Conservation (phyloP, 2,329 filamentous ascomycete genomes). For the Hymenoscyphus albidus region DNA sequence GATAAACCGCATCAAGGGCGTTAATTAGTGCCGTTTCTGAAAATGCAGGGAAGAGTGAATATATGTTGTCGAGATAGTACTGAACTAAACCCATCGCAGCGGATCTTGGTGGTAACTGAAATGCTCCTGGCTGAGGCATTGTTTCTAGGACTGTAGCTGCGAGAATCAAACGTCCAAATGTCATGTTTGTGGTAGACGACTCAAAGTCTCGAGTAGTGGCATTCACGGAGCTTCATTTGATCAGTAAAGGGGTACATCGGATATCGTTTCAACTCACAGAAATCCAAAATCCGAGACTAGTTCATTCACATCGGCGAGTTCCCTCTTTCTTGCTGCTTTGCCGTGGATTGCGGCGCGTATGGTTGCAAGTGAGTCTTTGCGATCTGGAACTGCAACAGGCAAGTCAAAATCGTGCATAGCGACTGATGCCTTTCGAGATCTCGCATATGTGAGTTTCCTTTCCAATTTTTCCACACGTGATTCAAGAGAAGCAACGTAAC, state of each 20-base stretch:
- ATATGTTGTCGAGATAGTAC: slow-evolving; percentile 81
- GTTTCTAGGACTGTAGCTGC: slow-evolving; percentile 75
- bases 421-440: slow-evolving; percentile 67
- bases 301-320: slow-evolving; percentile 85
- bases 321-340: slow-evolving; percentile 60
- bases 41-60: slow-evolving; percentile 76
- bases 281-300: slow-evolving; percentile 92
- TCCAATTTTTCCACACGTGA: slow-evolving; percentile 85
- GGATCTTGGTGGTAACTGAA: slow-evolving; percentile 67
- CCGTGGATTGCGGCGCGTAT: slow-evolving; percentile 62
- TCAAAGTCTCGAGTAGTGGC: slow-evolving; percentile 93
- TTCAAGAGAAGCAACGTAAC: slow-evolving; percentile 94
- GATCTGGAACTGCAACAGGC: slow-evolving; percentile 46
- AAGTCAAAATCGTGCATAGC: slow-evolving; percentile 59
- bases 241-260: slow-evolving; percentile 7
- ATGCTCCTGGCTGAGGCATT: slow-evolving; percentile 58
- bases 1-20: slow-evolving; percentile 78
- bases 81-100: slow-evolving; percentile 67
- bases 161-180: slow-evolving; percentile 82
- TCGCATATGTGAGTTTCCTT: slow-evolving; percentile 66
- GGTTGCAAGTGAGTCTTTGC: slow-evolving; percentile 59
- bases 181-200: slow-evolving; percentile 82
- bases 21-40: slow-evolving; percentile 73
- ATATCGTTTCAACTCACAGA: slow-evolving; percentile 52
- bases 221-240: slow-evolving; percentile 70